A percentile compares a stretch with the other conserved stretches of the same genome.
Conservation (phyloP, 306 rosid genomes). For the Fragaria iinumae region DNA sequence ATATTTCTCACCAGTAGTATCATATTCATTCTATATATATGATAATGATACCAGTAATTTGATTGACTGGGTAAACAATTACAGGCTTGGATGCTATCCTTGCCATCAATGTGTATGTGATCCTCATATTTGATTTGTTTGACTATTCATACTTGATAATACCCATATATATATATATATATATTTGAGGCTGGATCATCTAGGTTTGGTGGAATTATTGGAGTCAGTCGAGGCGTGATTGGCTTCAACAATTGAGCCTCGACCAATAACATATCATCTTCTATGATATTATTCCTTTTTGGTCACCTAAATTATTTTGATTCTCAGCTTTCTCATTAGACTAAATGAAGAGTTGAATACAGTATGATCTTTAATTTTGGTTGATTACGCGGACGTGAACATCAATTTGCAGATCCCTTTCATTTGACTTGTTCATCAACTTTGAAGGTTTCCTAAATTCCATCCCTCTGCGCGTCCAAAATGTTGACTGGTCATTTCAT, state of each 20-base stretch:
- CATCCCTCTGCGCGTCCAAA: neutral
- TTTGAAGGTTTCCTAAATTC: neutral
- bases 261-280: too few relatives aligned
- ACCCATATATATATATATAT: too few relatives aligned
- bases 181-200: too few relatives aligned
- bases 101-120: neutral
- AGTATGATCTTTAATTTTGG: neutral
- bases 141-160: too few relatives aligned
- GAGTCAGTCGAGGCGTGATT: neutral
- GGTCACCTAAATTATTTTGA: neutral
- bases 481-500: neutral
- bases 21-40: neutral
- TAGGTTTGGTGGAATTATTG: too few relatives aligned
- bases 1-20: neutral
- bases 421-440: neutral
- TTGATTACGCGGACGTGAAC: neutral
- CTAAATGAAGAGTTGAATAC: too few relatives aligned
- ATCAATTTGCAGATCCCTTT: neutral
- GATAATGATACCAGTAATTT: neutral
- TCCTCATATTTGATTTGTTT: neutral
- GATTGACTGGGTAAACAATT: neutral
- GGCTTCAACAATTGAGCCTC: too few relatives aligned
- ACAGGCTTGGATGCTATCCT: neutral
- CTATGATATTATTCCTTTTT: too few relatives aligned
- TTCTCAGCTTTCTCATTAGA: neutral